Evolutionary conservation across 352 stramenopile species (phyloP), one percentile per base, ranked within the genome.

Genomic region (Pythium rhizo-oryzae): DNA sequence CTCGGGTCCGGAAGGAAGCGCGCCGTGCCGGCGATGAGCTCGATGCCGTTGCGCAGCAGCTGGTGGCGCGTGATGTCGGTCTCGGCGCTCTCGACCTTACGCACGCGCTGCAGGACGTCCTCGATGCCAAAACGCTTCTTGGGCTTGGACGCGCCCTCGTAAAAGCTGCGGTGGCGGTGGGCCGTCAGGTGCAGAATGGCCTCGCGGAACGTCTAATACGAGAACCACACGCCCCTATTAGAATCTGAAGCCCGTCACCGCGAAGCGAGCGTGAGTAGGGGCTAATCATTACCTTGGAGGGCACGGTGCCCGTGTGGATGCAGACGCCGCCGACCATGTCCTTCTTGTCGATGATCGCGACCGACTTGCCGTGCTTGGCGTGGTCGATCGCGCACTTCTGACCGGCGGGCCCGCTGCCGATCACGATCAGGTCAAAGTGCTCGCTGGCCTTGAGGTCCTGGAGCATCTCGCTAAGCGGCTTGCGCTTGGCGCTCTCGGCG

Each of bases 381-480:
- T 85, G 90, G 70, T 97, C 91, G 54, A 97, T 93, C 39, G 91
- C 91, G 57, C 91, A 97, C 69, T 96, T 96, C 72, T 97, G 89
- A 28, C 89, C 91, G 9, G 91, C 87, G 0, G 91, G 91, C 0
- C 91, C 91, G 53, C 85, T 95, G 72, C 91, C 91, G 60, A 97
- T 93, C 43, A 97, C 90, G 65, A 97, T 94, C 39, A 96, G 66
- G 62, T 96, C 88, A 68, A 95, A 96, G 72, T 97, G 87, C 59
- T 94, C 87, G 65, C 85, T 94, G 50, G 86, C 87, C 52, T 89
- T 89, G 52, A 97, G 75, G 54, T 94, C 85, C 51, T 82, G 84
- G 23, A 96, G 76, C 67, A 90, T 84, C 55, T 93, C 75, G 49
- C 69, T 84, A 47, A 96, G 71, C 54, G 78, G 67, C 60, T 76